Conservation (phyloP, 1,139 yeast genomes). For the Blastobotrys raffinosifermentans region DNA sequence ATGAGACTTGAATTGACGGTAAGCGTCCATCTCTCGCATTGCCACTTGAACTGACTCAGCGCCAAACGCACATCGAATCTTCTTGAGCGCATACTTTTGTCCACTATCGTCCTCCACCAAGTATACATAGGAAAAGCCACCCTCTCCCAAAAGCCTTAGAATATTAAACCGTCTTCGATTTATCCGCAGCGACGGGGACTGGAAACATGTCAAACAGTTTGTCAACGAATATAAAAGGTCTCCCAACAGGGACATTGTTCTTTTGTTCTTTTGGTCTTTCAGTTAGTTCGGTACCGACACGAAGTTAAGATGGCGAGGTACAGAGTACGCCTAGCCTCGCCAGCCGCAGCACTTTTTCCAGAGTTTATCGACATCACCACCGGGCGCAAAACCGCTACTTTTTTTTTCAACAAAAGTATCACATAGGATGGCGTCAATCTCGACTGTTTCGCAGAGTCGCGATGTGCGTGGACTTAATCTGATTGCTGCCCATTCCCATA, state of each 20-base stretch:
- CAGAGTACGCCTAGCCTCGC: neutral
- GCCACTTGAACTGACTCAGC: conserved; percentile 67
- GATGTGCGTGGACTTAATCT: conserved; percentile 39
- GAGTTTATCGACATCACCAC: neutral
- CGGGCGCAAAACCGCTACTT: no score
- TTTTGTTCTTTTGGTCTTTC: neutral
- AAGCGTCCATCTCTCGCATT: conserved; percentile 68
- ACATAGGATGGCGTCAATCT: conserved; percentile 11
- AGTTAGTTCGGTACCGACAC: neutral
- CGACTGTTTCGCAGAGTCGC: conserved; percentile 33
- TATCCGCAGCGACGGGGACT: conserved; percentile 32
- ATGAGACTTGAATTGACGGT: conserved; percentile 63
- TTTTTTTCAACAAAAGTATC: no score
- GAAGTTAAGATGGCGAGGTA: no score
- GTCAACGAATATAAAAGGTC: conserved; percentile 29
- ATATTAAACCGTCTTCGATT: conserved; percentile 40
- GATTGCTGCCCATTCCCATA: conserved; percentile 96
- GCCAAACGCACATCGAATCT: conserved; percentile 85
- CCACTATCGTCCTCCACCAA: conserved; percentile 53
- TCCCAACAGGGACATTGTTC: conserved; percentile 19
- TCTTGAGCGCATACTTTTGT: conserved; percentile 67
- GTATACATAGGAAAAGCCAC: conserved; percentile 87
- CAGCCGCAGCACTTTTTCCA: neutral
- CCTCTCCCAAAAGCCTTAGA: conserved; percentile 75
- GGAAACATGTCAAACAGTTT: conserved; percentile 36